Conservation (phyloP, 768 basidiomycete genomes). For the Xerocomellus dryophilus region DNA sequence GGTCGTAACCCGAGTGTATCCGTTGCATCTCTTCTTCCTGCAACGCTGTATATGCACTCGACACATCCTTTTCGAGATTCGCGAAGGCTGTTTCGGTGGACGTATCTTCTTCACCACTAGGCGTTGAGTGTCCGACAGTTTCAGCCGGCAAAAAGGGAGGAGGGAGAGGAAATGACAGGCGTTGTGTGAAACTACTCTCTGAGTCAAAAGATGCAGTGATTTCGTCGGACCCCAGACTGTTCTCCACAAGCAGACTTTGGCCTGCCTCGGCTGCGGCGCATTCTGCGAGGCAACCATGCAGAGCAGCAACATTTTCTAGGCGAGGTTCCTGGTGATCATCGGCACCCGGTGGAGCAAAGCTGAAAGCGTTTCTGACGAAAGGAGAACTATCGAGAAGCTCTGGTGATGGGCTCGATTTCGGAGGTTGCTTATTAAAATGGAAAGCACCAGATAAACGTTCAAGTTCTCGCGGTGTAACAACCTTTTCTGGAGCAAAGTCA, state of each 20-base stretch:
- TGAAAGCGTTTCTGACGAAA: not conserved
- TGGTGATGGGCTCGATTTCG: not conserved
- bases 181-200: slow-evolving; percentile 2
- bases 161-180: slow-evolving; percentile 23
- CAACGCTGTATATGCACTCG: not conserved
- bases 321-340: not conserved
- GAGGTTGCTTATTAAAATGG: not conserved
- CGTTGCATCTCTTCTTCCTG: slow-evolving; percentile 2
- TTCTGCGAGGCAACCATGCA: not conserved
- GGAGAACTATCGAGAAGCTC: not conserved
- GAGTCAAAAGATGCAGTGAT: not conserved
- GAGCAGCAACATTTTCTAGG: not conserved
- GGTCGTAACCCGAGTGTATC: slow-evolving; percentile 1
- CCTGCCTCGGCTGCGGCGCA: not conserved
- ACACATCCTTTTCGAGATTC: not conserved
- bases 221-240: not conserved
- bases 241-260: not conserved
- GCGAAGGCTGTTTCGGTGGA: not conserved
- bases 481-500: not conserved
- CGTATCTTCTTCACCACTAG: not conserved
- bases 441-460: not conserved
- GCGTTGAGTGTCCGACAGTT: not conserved
- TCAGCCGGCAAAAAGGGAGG: slow-evolving; percentile 8
- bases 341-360: not conserved
- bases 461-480: not conserved